Conservation (phyloP, 2,329 filamentous ascomycete species). For the Pezicula carpinea region DNA sequence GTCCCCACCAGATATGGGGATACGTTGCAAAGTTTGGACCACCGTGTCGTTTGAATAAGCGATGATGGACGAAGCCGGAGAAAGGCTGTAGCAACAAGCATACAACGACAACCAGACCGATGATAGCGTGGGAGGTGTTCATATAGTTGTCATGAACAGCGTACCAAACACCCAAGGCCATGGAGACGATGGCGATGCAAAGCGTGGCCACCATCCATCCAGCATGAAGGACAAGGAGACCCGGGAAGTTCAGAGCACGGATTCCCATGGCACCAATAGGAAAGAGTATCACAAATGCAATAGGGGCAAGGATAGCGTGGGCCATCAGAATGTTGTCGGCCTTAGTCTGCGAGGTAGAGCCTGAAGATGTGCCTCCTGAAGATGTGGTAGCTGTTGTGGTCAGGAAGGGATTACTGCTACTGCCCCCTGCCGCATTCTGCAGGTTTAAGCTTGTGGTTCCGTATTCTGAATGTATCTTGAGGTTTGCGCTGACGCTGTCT, state of each 20-base stretch:
- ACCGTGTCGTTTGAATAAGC: slow-evolving; percentile 38
- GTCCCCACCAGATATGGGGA: slow-evolving; percentile 57
- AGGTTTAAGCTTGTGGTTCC: slow-evolving; percentile 42
- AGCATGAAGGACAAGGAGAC: slow-evolving; percentile 43
- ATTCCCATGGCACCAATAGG: slow-evolving; percentile 58
- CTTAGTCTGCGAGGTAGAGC: neutral
- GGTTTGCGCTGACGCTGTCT: slow-evolving; percentile 35
- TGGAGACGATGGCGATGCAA: slow-evolving; percentile 52
- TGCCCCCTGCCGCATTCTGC: slow-evolving; percentile 44
- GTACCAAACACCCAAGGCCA: slow-evolving; percentile 51
- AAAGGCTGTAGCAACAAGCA: slow-evolving; percentile 52
- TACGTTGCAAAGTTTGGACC: slow-evolving; percentile 45
- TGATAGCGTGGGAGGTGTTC: slow-evolving; percentile 40
- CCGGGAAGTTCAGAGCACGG: slow-evolving; percentile 48
- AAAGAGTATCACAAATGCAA: slow-evolving; percentile 54
- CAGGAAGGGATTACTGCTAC: slow-evolving; percentile 20
- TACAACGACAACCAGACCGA: slow-evolving; percentile 51
- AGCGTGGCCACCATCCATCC: slow-evolving; percentile 51
- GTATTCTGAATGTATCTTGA: slow-evolving; percentile 39
- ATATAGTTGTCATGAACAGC: slow-evolving; percentile 16
- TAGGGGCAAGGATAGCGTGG: slow-evolving; percentile 54
- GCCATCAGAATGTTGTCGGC: slow-evolving; percentile 22
- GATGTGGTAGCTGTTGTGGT: slow-evolving; percentile 1
- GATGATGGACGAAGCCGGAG: slow-evolving; percentile 54
- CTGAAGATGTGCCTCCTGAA: neutral